Conservation (phyloP, 164 flowering plant genomes). For the Piper betle region DNA sequence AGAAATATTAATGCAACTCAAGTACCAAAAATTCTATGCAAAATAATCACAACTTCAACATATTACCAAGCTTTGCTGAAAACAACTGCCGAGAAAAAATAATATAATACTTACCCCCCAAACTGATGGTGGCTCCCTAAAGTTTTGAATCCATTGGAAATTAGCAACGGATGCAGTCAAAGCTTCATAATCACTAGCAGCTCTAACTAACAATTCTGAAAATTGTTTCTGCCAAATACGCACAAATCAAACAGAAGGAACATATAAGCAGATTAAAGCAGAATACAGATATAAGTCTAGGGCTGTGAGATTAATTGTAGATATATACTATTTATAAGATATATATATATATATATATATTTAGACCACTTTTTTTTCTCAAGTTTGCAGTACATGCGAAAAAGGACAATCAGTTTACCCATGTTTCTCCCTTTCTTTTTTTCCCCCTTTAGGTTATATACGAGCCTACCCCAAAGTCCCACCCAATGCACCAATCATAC, state of each 20-base stretch:
- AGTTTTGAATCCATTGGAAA: constrained; percentile 97
- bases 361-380: too few relatives aligned
- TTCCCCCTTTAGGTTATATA: too few relatives aligned
- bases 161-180: constrained; percentile 88
- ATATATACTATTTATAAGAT: neutral
- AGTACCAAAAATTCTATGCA: neutral
- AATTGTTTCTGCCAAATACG: constrained; percentile 69
- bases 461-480: too few relatives aligned
- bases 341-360: too few relatives aligned
- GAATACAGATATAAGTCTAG: neutral
- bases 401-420: too few relatives aligned
- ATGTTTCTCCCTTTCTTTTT: too few relatives aligned
- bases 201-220: constrained; percentile 85
- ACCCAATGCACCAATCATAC: too few relatives aligned
- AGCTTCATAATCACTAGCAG: constrained; percentile 96
- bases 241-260: neutral
- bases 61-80: neutral
- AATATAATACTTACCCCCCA: constrained; percentile 70
- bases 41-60: too few relatives aligned
- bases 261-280: neutral
- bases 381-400: too few relatives aligned
- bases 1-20: too few relatives aligned
- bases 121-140: constrained; percentile 84
- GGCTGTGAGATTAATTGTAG: neutral
- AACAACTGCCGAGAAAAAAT: neutral